Evolutionary conservation across 1,284 basidiomycete species (phyloP).

Genomic region (Cryptococcus sp.): DNA sequence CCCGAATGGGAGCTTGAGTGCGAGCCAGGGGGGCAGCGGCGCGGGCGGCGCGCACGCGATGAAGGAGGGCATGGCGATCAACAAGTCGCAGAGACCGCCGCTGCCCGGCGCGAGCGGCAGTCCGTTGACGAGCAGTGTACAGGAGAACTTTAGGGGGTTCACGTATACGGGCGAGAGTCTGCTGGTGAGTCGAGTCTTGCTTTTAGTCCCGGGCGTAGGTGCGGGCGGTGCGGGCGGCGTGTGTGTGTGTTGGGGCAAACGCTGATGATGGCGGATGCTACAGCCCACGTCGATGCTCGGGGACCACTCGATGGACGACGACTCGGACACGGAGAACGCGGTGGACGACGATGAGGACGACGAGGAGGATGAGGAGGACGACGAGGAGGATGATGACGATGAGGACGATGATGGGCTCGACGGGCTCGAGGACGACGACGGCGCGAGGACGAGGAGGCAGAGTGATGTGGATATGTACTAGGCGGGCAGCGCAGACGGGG

Average conservation of each 20-base stretch:
- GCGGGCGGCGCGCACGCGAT: conserved; percentile 17
- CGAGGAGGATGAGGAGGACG: conserved; percentile 26
- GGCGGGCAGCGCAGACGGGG: not conserved
- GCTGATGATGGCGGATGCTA: not conserved
- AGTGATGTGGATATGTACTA: conserved; percentile 49
- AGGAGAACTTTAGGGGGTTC: conserved; percentile 91
- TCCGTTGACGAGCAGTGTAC: conserved; percentile 80
- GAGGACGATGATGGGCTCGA: conserved; percentile 44
- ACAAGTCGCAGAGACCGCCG: conserved; percentile 37
- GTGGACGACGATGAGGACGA: conserved; percentile 44
- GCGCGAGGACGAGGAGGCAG: conserved; percentile 38
- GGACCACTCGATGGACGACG: conserved; percentile 45
- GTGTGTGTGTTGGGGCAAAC: too few relatives aligned
- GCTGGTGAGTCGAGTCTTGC: conserved; percentile 38
- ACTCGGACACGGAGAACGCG: conserved; percentile 52
- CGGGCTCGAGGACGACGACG: conserved; percentile 12
- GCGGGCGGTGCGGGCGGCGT: too few relatives aligned
- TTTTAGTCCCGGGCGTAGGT: too few relatives aligned
- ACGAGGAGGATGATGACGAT: conserved; percentile 41
- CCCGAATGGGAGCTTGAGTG: conserved; percentile 43
- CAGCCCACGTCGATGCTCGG: conserved; percentile 52
- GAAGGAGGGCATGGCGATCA: conserved; percentile 43
- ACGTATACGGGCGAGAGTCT: conserved; percentile 84
- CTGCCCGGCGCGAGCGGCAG: conserved; percentile 56
- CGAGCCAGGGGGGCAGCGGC: conserved; percentile 17